Conservation (phyloP, 2,329 filamentous ascomycete species). For the Stachybotrys chlorohalonatus region DNA sequence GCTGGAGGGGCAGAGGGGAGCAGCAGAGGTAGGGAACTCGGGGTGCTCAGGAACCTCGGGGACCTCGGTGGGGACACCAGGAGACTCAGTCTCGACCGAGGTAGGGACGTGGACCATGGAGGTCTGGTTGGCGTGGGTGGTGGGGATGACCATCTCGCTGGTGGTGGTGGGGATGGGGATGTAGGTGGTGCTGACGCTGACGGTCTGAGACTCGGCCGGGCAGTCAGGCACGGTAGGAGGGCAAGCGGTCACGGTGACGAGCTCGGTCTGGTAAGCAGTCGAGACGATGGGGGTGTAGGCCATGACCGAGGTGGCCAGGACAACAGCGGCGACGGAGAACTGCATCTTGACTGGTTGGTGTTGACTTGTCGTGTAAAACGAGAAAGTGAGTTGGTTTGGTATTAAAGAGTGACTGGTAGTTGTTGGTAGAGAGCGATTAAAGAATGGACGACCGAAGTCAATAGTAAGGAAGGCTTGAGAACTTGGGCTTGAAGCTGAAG, state of each 20-base stretch:
- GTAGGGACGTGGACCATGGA: constrained; percentile 34
- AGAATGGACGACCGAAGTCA: constrained; percentile 53
- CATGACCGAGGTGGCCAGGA: constrained; percentile 31
- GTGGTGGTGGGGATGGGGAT: constrained; percentile 16
- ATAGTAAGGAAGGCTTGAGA: constrained; percentile 25
- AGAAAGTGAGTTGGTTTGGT: constrained; percentile 10
- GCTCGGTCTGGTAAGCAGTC: constrained; percentile 48
- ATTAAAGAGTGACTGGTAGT: constrained; percentile 15
- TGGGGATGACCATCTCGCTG: constrained; percentile 18
- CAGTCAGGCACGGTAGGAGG: constrained; percentile 52
- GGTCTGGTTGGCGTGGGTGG: constrained; percentile 13
- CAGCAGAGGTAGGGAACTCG: neutral
- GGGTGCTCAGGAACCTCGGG: neutral
- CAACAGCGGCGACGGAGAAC: constrained; percentile 44
- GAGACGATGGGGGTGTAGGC: constrained; percentile 23
- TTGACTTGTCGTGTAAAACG: constrained; percentile 11
- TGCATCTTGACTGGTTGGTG: constrained; percentile 45
- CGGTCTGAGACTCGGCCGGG: constrained; percentile 18
- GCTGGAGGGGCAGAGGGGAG: constrained; percentile 20
- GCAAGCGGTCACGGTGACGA: constrained; percentile 55
- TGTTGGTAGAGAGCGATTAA: constrained; percentile 27
- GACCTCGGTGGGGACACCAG: constrained; percentile 1
- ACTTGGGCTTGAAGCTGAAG: constrained; percentile 35
- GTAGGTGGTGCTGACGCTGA: constrained; percentile 10
- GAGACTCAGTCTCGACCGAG: constrained; percentile 18